These are phyloP conservation scores for Suhomyces chickasaworum DNA, from an alignment of 1,139 yeast species.

Conservation along the genomic window DNA sequence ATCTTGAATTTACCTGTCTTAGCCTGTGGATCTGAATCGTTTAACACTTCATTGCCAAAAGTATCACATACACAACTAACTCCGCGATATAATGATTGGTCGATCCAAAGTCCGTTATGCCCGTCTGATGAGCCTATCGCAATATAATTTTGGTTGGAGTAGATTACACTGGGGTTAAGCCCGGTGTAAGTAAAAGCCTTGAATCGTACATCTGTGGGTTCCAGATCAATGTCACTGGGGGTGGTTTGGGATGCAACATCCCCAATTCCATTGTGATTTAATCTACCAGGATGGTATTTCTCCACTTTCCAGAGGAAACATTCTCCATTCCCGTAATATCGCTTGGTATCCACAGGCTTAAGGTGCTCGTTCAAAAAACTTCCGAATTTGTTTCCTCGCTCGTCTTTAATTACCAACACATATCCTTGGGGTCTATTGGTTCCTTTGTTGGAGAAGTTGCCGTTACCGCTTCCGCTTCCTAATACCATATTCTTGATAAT, in stretches of 20 bases:
- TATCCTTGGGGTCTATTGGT: conserved; percentile 57
- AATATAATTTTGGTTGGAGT: conserved; percentile 75
- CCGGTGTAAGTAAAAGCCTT: conserved; percentile 91
- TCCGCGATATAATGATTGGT: conserved; percentile 71
- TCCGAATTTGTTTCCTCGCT: conserved; percentile 70
- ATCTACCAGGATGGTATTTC: conserved; percentile 22
- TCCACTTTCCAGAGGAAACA: conserved; percentile 87
- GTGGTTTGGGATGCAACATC: background rate
- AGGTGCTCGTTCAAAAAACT: conserved; percentile 78
- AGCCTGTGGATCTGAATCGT: conserved; percentile 39
- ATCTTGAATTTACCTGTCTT: conserved; percentile 62
- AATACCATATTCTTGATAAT: conserved; percentile 37
- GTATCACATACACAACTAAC: conserved; percentile 80
- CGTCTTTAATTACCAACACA: conserved; percentile 67
- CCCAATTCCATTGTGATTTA: conserved; percentile 17
- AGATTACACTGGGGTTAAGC: conserved; percentile 79
- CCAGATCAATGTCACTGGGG: background rate
- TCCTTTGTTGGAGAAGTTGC: conserved; percentile 20
- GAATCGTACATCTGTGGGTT: conserved; percentile 39
- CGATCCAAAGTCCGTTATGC: conserved; percentile 89
- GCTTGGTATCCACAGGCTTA: conserved; percentile 65
- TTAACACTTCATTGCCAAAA: conserved; percentile 85
- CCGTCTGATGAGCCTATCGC: conserved; percentile 92
- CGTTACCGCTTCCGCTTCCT: conserved; percentile 17
- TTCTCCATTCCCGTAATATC: conserved; percentile 93